phyloP scores from a whole-genome alignment of 768 basidiomycete species.

The Tricholoma furcatifolium region DNA sequence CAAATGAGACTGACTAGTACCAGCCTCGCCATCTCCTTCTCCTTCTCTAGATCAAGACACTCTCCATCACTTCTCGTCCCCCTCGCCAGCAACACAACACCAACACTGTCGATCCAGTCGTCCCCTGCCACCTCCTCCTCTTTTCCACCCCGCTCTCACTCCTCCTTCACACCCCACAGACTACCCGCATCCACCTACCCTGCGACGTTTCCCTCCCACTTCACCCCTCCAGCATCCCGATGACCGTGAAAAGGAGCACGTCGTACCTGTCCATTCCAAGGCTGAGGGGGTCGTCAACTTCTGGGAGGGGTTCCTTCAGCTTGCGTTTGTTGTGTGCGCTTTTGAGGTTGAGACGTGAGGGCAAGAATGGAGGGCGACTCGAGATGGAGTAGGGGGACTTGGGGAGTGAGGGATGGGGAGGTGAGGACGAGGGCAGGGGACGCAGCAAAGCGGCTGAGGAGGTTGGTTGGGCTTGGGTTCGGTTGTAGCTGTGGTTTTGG shows the following conservation, averaged over 20 bases:
- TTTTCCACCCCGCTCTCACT: neutral
- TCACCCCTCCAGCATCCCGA: slow-evolving; percentile 66
- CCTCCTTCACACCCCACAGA: neutral
- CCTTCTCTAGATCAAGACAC: too few species aligned
- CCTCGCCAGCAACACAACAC: too few species aligned
- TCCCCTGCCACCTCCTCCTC: too few species aligned
- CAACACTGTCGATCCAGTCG: too few species aligned
- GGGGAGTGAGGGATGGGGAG: neutral
- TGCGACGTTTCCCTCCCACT: slow-evolving; percentile 60
- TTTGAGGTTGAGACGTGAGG: slow-evolving; percentile 1
- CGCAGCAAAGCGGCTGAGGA: too few species aligned
- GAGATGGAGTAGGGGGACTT: neutral
- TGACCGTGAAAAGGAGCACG: slow-evolving; percentile 58
- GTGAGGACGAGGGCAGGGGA: neutral
- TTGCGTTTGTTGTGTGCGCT: slow-evolving; percentile 13
- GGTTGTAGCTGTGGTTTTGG: neutral
- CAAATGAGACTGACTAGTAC: too few species aligned
- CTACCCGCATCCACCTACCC: slow-evolving; percentile 67
- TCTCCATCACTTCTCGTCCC: too few species aligned
- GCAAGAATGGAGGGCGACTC: too few species aligned
- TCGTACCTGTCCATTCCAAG: slow-evolving; percentile 35
- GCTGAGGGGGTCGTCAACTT: neutral
- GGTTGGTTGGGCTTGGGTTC: neutral
- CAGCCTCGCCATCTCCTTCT: too few species aligned
- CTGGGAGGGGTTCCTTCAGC: neutral